Evolutionary conservation across 73 alveolate genomes (phyloP), one percentile per base, ranked within the genome.

Genomic region (Paramecium caudatum): DNA sequence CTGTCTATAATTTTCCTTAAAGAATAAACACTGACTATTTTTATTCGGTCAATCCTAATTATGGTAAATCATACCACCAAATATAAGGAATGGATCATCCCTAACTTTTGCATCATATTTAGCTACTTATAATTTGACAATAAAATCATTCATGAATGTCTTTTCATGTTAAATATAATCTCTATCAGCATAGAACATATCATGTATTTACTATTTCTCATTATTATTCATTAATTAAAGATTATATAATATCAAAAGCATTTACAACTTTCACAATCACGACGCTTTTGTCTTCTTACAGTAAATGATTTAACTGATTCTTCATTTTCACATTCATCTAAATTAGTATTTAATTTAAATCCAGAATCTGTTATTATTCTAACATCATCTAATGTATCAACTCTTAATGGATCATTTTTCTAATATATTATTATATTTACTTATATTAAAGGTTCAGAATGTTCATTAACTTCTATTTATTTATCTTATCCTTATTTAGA

Each of bases 111-210:
- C 16, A 37, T 45, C 88, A 41, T 74, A 74, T 74, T 74, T 37
- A 8, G 88, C 62, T 12, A 74, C 47, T 74, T 74, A 46, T 68
- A 74, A 41, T 39, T 37, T 39, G 15, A 74, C 45, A 3, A 74
- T 41, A 12, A 36, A 74, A 41, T 74, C 65, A 36, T 74, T 37
- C 32, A 21, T 19, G 2, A 74, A 9, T 25, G 36, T 37, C 19
- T 74, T 74, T 41, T 74, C 88, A 65, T 65, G 27, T 33, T 65
- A 30, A 5, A 12, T 43, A 65, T 65, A 65, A 13, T 65, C 19
- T 10, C 34, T 15, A 65, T 65, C 83, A 15, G 27, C 34, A 17
- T 36, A 36, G n/a, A 65, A 65, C 12, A 33, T 30, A 13, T 65
- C 83, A 32, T 30, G 30, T 13, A 65, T 65, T 43, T 65, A 30